These are phyloP conservation scores for Penicillium sp. DNA, from an alignment of 2,329 filamentous ascomycete genomes.

Conservation along the genomic window DNA sequence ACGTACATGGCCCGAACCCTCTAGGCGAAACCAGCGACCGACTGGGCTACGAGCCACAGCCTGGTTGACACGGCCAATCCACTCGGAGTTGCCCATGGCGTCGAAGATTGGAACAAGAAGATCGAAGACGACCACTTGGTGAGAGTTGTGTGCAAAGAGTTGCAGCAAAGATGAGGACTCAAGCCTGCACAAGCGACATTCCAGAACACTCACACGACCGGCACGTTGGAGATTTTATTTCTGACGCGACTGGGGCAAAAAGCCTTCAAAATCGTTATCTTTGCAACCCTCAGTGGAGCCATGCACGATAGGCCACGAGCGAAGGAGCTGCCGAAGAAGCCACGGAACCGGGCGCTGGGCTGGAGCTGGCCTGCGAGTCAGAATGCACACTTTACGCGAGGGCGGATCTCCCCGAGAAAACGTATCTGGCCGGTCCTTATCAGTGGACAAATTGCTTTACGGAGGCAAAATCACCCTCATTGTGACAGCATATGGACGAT, in stretches of 20 bases:
- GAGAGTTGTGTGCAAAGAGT: background rate
- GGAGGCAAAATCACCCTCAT: constrained; percentile 1
- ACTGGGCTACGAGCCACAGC: constrained; percentile 67
- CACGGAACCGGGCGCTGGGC: constrained; percentile 1
- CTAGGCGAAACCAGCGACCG: constrained; percentile 77
- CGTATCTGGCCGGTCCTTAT: constrained; percentile 18
- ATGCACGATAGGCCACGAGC: constrained; percentile 9
- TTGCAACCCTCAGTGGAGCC: constrained; percentile 20
- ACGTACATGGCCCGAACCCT: constrained; percentile 81
- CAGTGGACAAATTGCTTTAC: constrained; percentile 11
- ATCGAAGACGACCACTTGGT: background rate
- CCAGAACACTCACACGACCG: constrained; percentile 7
- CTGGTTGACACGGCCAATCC: constrained; percentile 34
- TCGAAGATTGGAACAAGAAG: background rate
- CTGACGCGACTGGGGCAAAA: constrained; percentile 15
- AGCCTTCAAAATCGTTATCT: constrained; percentile 17
- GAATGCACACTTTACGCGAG: background rate
- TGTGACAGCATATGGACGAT: background rate
- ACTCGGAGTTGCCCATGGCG: constrained; percentile 25
- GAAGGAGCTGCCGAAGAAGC: constrained; percentile 1
- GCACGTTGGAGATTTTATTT: constrained; percentile 16
- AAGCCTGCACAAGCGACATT: background rate
- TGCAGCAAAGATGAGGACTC: background rate
- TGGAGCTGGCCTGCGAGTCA: constrained; percentile 15
- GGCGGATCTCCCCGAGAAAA: constrained; percentile 21